phyloP scores from a whole-genome alignment of 306 rosid species.

The Dryas alaskensis region DNA sequence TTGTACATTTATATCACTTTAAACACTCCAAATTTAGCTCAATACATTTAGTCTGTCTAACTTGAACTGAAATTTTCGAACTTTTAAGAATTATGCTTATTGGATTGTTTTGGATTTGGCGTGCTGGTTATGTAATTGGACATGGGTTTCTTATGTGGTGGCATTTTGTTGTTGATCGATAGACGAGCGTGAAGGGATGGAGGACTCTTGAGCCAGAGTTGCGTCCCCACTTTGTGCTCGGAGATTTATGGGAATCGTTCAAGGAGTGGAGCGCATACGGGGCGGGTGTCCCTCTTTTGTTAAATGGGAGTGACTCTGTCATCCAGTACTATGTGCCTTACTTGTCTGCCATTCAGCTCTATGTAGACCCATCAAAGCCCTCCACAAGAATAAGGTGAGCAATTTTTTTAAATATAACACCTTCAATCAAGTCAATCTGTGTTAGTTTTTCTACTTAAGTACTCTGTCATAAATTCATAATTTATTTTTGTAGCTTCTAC shows the following conservation, averaged over 20 bases:
- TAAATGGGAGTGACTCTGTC: slow-evolving; percentile 78
- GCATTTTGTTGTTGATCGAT: slow-evolving; percentile 27
- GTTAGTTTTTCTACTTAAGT: not conserved
- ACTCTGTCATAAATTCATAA: not conserved
- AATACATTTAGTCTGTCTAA: not conserved
- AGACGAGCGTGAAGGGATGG: slow-evolving; percentile 64
- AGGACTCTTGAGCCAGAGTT: slow-evolving; percentile 43
- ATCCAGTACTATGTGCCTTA: slow-evolving; percentile 81
- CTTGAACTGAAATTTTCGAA: not conserved
- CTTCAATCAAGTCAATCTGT: not conserved
- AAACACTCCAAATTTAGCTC: not conserved
- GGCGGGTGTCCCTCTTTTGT: slow-evolving; percentile 72
- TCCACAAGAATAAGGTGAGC: slow-evolving; percentile 56
- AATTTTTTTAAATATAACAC: not conserved
- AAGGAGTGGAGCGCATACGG: slow-evolving; percentile 94
- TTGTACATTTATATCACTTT: not conserved
- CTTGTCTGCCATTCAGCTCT: slow-evolving; percentile 87
- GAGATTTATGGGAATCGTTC: slow-evolving; percentile 84
- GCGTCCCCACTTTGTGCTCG: slow-evolving; percentile 76
- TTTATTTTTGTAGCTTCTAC: not conserved
- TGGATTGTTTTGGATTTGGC: not conserved
- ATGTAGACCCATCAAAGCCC: slow-evolving; percentile 63
- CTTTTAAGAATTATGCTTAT: not conserved
- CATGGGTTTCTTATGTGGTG: not conserved
- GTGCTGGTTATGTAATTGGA: not conserved